phyloP scores from a whole-genome alignment of 169 alveolate genomes.

The Plasmodium vivax region DNA sequence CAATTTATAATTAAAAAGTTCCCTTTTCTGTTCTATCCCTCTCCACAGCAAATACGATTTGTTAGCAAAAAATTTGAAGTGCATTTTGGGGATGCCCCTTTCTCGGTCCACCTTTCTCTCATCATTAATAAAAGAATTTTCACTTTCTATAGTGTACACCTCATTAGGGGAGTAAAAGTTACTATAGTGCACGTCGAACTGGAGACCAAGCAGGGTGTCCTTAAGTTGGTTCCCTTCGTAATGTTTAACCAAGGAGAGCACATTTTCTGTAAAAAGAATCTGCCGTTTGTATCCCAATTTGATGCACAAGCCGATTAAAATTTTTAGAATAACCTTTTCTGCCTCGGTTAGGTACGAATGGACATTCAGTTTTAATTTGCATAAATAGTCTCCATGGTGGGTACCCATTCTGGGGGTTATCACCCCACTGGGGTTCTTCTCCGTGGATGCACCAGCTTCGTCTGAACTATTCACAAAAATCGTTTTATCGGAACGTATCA shows the following conservation, averaged over 20 bases:
- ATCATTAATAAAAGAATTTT: constrained; percentile 4
- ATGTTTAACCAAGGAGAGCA: neutral
- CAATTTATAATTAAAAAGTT: constrained; percentile 33
- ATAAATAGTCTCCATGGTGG: neutral
- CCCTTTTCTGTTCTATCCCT: constrained; percentile 24
- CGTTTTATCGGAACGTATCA: neutral
- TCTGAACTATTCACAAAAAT: neutral
- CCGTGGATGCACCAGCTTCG: neutral
- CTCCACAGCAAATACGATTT: constrained; percentile 40
- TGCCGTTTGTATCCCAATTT: constrained; percentile 7
- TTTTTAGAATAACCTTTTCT: neutral
- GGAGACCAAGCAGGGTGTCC: neutral
- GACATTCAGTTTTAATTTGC: constrained; percentile 8
- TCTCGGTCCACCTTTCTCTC: neutral
- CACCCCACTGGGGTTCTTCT: neutral
- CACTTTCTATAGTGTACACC: neutral
- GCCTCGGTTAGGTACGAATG: constrained; percentile 16
- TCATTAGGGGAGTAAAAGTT: constrained; percentile 10
- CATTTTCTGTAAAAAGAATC: constrained; percentile 9
- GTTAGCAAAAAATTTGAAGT: constrained; percentile 33
- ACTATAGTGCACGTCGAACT: constrained; percentile 3
- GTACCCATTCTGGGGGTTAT: neutral
- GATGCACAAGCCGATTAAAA: constrained; percentile 26
- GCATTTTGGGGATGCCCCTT: neutral
- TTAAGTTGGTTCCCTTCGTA: neutral